Percentiles rank a stretch among this genome's conserved stretches.
Evolutionary conservation across 129 eudicot species (phyloP).

Genomic region (Chrysanthemum seticuspe): DNA sequence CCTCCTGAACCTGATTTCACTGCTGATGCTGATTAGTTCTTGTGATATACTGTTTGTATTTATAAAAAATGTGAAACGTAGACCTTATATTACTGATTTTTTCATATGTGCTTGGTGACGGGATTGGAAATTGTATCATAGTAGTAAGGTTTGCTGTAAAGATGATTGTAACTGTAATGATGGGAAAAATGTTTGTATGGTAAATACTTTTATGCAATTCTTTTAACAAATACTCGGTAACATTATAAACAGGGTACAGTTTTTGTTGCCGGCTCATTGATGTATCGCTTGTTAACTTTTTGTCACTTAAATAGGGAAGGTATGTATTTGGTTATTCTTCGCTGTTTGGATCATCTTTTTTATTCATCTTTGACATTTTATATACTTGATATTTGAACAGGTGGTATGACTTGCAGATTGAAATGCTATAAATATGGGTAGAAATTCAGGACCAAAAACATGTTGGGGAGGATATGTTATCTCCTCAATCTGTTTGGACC

Average conservation of each 20-base stretch:
- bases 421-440: too few species aligned
- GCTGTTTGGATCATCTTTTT: too few species aligned
- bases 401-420: too few species aligned
- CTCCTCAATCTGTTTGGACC: too few species aligned
- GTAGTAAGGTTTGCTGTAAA: slow-evolving; percentile 15
- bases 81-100: not conserved
- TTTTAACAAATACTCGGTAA: not conserved
- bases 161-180: slow-evolving; percentile 10
- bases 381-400: too few species aligned
- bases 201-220: slow-evolving; percentile 5
- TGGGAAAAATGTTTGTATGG: slow-evolving; percentile 8
- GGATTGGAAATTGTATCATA: slow-evolving; percentile 3
- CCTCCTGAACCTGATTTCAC: slow-evolving; percentile 18
- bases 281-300: too few species aligned
- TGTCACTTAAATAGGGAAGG: too few species aligned
- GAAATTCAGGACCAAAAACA: too few species aligned
- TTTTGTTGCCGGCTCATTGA: not conserved
- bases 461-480: too few species aligned
- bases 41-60: not conserved
- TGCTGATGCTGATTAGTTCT: slow-evolving; percentile 15
- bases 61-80: not conserved
- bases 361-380: too few species aligned
- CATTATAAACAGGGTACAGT: not conserved
- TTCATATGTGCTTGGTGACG: not conserved
- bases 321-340: too few species aligned